Evolutionary conservation across 2,329 filamentous ascomycete species (phyloP).

Genomic region (Mariannaea sp.): DNA sequence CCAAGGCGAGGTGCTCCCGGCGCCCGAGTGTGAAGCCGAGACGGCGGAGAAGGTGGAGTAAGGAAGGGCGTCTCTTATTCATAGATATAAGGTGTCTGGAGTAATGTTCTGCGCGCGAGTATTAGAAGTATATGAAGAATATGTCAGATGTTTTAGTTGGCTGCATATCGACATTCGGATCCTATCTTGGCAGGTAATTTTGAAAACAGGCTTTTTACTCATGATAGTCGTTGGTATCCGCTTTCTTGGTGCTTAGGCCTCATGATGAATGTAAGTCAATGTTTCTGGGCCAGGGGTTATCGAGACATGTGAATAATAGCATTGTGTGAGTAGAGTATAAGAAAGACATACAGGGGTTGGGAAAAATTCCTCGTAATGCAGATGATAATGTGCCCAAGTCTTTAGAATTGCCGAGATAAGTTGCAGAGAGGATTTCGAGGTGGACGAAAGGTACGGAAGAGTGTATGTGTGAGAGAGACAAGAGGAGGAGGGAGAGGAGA

Average conservation of each 20-base stretch:
- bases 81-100: slow-evolving; percentile 9
- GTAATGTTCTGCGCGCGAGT: slow-evolving; percentile 5
- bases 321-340: too few species aligned
- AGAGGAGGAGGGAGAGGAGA: neutral
- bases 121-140: slow-evolving; percentile 17
- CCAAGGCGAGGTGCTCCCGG: slow-evolving; percentile 52
- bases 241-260: neutral
- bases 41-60: slow-evolving; percentile 14
- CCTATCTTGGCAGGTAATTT: slow-evolving; percentile 1
- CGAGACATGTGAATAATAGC: neutral
- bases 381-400: too few species aligned
- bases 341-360: neutral
- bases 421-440: too few species aligned
- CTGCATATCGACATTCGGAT: neutral
- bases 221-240: slow-evolving; percentile 1
- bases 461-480: too few species aligned
- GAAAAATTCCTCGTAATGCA: too few species aligned
- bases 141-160: slow-evolving; percentile 9
- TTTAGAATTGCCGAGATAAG: too few species aligned
- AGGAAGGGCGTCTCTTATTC: neutral
- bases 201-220: neutral
- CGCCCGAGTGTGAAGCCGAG: slow-evolving; percentile 49
- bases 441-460: too few species aligned
- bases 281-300: neutral
- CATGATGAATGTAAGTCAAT: neutral